phyloP scores from a whole-genome alignment of 2,329 filamentous ascomycete genomes.

The Corynespora cassiicola region DNA sequence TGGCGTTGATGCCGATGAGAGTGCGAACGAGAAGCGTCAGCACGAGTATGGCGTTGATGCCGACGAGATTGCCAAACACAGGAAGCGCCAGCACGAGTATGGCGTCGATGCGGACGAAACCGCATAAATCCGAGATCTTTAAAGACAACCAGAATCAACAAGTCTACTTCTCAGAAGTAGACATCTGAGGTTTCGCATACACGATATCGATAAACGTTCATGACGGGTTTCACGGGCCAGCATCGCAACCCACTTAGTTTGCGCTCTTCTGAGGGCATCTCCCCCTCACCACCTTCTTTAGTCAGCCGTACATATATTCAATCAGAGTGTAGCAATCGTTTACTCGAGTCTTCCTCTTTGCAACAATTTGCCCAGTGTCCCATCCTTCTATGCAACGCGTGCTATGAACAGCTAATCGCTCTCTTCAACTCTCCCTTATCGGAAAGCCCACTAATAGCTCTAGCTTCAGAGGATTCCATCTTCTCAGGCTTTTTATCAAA shows the following conservation, averaged over 20 bases:
- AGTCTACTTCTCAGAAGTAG: not conserved
- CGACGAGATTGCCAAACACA: conserved; percentile 1
- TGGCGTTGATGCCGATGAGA: not conserved
- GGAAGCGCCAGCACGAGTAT: not conserved
- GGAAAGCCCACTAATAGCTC: no score
- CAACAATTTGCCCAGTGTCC: conserved; percentile 1
- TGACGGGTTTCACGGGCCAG: not conserved
- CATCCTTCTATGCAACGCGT: not conserved
- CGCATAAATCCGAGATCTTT: not conserved
- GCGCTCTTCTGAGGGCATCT: conserved; percentile 1
- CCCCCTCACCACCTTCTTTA: not conserved
- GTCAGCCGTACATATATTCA: conserved; percentile 1
- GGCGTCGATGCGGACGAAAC: conserved; percentile 1
- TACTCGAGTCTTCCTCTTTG: conserved; percentile 1
- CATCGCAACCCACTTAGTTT: conserved; percentile 1
- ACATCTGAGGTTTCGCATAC: not conserved
- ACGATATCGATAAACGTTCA: not conserved
- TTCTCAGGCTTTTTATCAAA: no score
- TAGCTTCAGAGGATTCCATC: no score
- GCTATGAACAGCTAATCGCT: no score
- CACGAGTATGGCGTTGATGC: not conserved
- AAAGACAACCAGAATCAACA: not conserved
- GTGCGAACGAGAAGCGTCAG: not conserved
- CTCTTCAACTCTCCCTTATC: no score
- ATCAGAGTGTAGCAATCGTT: not conserved